phyloP scores from a whole-genome alignment of 805 yeast species.

The Torulaspora quercuum region DNA sequence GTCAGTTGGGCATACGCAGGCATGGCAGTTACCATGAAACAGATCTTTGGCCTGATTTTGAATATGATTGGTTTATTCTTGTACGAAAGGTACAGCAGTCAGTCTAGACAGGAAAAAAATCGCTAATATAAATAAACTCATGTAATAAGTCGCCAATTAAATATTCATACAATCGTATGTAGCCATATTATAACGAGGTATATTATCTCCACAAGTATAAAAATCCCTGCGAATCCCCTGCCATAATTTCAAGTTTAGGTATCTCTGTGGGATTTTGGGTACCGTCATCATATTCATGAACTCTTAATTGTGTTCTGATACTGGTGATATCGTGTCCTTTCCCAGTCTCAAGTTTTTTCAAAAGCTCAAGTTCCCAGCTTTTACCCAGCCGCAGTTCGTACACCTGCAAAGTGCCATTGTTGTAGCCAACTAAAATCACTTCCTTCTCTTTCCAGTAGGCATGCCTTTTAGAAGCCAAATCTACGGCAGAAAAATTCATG shows the following conservation, averaged over 20 bases:
- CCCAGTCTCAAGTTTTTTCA: slow-evolving; percentile 27
- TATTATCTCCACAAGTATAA: slow-evolving; percentile 46
- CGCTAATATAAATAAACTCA: slow-evolving; percentile 1
- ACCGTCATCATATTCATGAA: slow-evolving; percentile 10
- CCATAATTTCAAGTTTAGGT: slow-evolving; percentile 44
- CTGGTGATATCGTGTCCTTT: slow-evolving; percentile 17
- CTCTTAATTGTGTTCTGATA: slow-evolving; percentile 15
- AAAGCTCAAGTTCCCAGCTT: slow-evolving; percentile 26
- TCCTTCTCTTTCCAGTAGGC: slow-evolving; percentile 41
- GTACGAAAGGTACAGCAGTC: slow-evolving; percentile 48
- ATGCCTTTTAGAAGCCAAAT: slow-evolving; percentile 32
- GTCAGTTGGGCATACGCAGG: slow-evolving; percentile 69
- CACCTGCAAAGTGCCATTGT: slow-evolving; percentile 32
- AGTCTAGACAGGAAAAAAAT: slow-evolving; percentile 9
- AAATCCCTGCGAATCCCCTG: slow-evolving; percentile 54
- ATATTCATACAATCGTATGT: neutral
- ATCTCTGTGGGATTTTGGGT: slow-evolving; percentile 10
- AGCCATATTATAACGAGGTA: neutral
- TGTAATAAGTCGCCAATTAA: neutral
- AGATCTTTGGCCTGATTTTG: slow-evolving; percentile 48
- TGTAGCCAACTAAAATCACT: slow-evolving; percentile 39
- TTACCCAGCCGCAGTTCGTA: slow-evolving; percentile 32
- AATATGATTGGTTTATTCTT: slow-evolving; percentile 56
- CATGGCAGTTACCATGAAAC: slow-evolving; percentile 44
- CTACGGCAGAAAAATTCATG: slow-evolving; percentile 16